Percentiles rank a stretch among this genome's conserved stretches.
These are phyloP conservation scores for Xylariaceae sp. DNA, from an alignment of 2,329 filamentous ascomycete species.

Conservation along the genomic window DNA sequence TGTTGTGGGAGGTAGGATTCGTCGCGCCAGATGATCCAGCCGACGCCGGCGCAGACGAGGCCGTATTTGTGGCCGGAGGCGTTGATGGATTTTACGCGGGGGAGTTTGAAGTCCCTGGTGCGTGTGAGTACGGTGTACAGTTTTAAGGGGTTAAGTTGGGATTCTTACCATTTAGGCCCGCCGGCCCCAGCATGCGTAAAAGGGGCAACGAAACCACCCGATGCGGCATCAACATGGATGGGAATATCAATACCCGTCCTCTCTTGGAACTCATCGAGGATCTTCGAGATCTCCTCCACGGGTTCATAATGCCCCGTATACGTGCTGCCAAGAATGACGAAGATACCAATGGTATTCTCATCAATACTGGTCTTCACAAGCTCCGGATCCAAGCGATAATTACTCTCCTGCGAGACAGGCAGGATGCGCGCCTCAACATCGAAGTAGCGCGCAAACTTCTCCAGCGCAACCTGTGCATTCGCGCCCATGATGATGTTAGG, in stretches of 20 bases:
- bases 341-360: conserved; percentile 73
- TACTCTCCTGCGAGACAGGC: conserved; percentile 56
- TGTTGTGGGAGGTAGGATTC: conserved; percentile 60
- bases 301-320: conserved; percentile 72
- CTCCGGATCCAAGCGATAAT: conserved; percentile 57
- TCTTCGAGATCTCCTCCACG: conserved; percentile 60
- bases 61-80: conserved; percentile 54
- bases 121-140: too few relatives aligned
- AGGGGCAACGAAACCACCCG: conserved; percentile 57
- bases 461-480: conserved; percentile 66
- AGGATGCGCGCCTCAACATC: conserved; percentile 64
- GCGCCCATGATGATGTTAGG: conserved; percentile 73
- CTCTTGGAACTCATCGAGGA: conserved; percentile 58
- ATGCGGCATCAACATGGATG: conserved; percentile 61
- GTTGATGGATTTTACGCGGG: conserved; percentile 63
- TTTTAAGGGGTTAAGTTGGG: too few relatives aligned
- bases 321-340: conserved; percentile 65
- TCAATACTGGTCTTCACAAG: conserved; percentile 63
- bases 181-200: conserved; percentile 53
- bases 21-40: conserved; percentile 67
- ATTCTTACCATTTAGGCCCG: conserved; percentile 50
- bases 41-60: conserved; percentile 59
- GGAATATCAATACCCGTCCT: conserved; percentile 60
- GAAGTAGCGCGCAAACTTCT: conserved; percentile 70
- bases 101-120: conserved; percentile 58